These are phyloP conservation scores for Rhinocladiella mackenziei DNA, from an alignment of 2,329 filamentous ascomycete genomes.

Conservation along the genomic window DNA sequence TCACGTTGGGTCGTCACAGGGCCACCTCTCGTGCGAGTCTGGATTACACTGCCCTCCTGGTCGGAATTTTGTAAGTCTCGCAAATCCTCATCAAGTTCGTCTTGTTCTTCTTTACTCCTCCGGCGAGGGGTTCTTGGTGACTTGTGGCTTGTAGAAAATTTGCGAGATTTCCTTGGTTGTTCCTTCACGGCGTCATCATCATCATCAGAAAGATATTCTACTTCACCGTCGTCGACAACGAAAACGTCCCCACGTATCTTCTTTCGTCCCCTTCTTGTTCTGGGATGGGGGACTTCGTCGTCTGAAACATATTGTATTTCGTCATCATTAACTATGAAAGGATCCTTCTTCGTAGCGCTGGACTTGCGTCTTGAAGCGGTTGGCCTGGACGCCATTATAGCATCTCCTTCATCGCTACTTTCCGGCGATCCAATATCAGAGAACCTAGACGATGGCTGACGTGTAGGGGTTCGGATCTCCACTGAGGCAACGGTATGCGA, in stretches of 20 bases:
- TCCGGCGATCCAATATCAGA: constrained; percentile 30
- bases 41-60: constrained; percentile 34
- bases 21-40: constrained; percentile 41
- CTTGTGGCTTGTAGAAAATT: constrained; percentile 2
- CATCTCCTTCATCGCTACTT: constrained; percentile 34
- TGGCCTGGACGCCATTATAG: constrained; percentile 22
- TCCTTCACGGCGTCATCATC: neutral
- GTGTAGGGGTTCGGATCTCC: neutral
- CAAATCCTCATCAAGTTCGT: constrained; percentile 46
- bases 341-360: constrained; percentile 27
- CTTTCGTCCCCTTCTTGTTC: constrained; percentile 30
- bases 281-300: constrained; percentile 25
- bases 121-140: constrained; percentile 5
- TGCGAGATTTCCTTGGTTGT: neutral
- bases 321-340: constrained; percentile 31
- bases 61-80: constrained; percentile 44
- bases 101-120: constrained; percentile 32
- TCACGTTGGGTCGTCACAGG: constrained; percentile 39
- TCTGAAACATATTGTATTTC: constrained; percentile 13
- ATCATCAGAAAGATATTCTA: neutral
- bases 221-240: constrained; percentile 21
- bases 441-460: neutral
- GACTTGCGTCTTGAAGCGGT: constrained; percentile 10
- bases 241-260: constrained; percentile 30
- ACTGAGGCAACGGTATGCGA: neutral